phyloP scores from a whole-genome alignment of 2,329 filamentous ascomycete genomes.

The Chaetomium globosum region DNA sequence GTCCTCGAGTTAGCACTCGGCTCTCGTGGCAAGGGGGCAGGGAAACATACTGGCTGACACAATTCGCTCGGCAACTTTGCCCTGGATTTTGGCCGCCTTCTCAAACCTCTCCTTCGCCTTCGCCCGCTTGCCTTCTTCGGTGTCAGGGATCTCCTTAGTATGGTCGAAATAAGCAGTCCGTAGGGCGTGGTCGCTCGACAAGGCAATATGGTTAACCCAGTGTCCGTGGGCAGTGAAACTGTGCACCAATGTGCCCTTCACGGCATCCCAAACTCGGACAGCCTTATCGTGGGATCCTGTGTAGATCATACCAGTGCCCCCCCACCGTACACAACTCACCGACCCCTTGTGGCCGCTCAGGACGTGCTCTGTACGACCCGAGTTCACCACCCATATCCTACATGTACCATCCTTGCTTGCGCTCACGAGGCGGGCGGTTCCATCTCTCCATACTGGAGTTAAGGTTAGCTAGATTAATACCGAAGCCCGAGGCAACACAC shows the following conservation, averaged over 20 bases:
- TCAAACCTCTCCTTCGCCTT: conserved; percentile 84
- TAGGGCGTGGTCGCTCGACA: conserved; percentile 89
- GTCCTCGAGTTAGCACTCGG: conserved; percentile 11
- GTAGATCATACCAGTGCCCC: conserved; percentile 83
- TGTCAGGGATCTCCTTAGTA: conserved; percentile 65
- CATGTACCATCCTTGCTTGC: conserved; percentile 89
- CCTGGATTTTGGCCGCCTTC: conserved; percentile 76
- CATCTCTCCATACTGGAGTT: conserved; percentile 61
- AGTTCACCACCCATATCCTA: conserved; percentile 81
- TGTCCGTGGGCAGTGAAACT: conserved; percentile 76
- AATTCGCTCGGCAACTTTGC: conserved; percentile 77
- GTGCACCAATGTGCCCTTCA: conserved; percentile 76
- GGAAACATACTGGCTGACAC: conserved; percentile 70
- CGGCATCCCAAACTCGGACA: conserved; percentile 85
- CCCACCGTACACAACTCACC: conserved; percentile 92
- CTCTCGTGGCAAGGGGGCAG: background rate
- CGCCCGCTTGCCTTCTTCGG: conserved; percentile 68
- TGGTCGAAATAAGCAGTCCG: conserved; percentile 88
- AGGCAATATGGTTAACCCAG: conserved; percentile 91
- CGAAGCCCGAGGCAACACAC: background rate
- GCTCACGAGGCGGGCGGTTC: conserved; percentile 78
- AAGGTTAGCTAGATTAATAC: background rate
- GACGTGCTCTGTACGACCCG: conserved; percentile 76
- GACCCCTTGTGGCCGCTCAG: conserved; percentile 86
- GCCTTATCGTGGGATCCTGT: conserved; percentile 89